A percentile compares a stretch with the other conserved stretches of the same genome.
Evolutionary conservation across 768 basidiomycete species (phyloP).

Genomic region (Tricholoma bakamatsutake): DNA sequence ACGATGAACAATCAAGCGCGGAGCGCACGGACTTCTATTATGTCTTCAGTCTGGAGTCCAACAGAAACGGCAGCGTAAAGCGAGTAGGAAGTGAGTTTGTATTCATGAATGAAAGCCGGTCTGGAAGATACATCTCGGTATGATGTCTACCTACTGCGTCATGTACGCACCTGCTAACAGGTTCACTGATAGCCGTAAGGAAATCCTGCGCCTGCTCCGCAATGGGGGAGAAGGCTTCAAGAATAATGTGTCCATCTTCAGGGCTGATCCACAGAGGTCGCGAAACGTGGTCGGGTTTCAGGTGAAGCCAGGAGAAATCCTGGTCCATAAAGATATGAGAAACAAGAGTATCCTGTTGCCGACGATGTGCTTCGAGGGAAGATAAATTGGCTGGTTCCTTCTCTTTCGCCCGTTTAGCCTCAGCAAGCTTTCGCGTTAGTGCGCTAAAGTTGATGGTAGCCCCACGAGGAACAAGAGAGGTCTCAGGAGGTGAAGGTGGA

Average conservation of each 20-base stretch:
- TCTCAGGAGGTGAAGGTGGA: constrained; percentile 48
- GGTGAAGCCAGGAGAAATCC: constrained; percentile 80
- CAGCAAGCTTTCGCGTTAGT: constrained; percentile 71
- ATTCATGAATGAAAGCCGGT: constrained; percentile 98
- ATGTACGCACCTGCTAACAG: constrained; percentile 86
- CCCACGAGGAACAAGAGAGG: constrained; percentile 53
- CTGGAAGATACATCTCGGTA: constrained; percentile 36
- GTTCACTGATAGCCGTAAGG: constrained; percentile 95
- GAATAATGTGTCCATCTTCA: constrained; percentile 86
- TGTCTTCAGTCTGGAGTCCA: constrained; percentile 95
- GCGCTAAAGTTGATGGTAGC: constrained; percentile 88
- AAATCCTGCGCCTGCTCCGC: constrained; percentile 99
- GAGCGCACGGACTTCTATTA: constrained; percentile 78
- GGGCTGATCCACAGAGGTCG: constrained; percentile 97
- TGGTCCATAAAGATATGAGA: constrained; percentile 81
- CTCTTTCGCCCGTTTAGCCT: constrained; percentile 47
- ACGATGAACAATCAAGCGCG: constrained; percentile 18
- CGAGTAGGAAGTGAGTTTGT: constrained; percentile 97
- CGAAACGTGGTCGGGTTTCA: constrained; percentile 88
- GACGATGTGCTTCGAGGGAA: constrained; percentile 58
- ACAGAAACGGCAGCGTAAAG: constrained; percentile 98
- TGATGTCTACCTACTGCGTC: constrained; percentile 21
- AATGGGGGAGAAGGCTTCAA: constrained; percentile 96
- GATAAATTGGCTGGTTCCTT: constrained; percentile 39
- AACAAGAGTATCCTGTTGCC: constrained; percentile 69